These are phyloP conservation scores for Thoreauomyces humboldtii DNA, from an alignment of 192 early-diverging fungal species.

Conservation along the genomic window DNA sequence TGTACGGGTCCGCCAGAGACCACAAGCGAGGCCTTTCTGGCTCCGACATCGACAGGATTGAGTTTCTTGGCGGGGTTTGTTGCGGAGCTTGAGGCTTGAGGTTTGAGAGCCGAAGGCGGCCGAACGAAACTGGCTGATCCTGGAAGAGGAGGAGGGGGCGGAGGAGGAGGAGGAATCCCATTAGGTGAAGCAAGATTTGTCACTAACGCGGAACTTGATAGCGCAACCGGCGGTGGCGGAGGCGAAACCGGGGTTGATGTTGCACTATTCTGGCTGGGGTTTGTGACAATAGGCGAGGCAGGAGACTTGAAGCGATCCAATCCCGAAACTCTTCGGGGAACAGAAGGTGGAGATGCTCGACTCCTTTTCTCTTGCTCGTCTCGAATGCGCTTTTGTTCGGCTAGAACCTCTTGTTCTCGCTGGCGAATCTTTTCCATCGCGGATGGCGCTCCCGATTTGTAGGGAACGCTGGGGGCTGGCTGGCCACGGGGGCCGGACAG, in stretches of 20 bases:
- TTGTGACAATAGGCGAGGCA: not conserved
- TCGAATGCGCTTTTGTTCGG: constrained; percentile 1
- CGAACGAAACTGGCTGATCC: too few relatives aligned
- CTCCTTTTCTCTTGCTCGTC: constrained; percentile 5
- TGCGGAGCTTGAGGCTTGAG: constrained; percentile 12
- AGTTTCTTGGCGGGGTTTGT: constrained; percentile 33
- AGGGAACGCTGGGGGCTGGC: not conserved
- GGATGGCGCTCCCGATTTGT: constrained; percentile 2
- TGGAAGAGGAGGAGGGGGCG: constrained; percentile 48
- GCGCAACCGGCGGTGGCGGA: not conserved
- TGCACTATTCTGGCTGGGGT: not conserved
- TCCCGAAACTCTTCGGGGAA: not conserved
- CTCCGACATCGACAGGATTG: constrained; percentile 39
- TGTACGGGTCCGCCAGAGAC: constrained; percentile 2
- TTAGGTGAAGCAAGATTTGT: constrained; percentile 15
- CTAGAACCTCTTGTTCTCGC: constrained; percentile 27
- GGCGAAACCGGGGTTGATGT: not conserved
- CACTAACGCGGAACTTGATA: not conserved
- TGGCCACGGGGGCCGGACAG: not conserved
- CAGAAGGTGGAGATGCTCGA: not conserved
- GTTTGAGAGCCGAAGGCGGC: constrained; percentile 26
- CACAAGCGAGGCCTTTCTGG: constrained; percentile 27
- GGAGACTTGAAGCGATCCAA: not conserved
- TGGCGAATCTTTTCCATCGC: constrained; percentile 30
- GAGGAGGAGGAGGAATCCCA: constrained; percentile 30